Evolutionary conservation across 805 yeast genomes (phyloP), one percentile per base, ranked within the genome.

Genomic region (Starmerella ratchasimensis): DNA sequence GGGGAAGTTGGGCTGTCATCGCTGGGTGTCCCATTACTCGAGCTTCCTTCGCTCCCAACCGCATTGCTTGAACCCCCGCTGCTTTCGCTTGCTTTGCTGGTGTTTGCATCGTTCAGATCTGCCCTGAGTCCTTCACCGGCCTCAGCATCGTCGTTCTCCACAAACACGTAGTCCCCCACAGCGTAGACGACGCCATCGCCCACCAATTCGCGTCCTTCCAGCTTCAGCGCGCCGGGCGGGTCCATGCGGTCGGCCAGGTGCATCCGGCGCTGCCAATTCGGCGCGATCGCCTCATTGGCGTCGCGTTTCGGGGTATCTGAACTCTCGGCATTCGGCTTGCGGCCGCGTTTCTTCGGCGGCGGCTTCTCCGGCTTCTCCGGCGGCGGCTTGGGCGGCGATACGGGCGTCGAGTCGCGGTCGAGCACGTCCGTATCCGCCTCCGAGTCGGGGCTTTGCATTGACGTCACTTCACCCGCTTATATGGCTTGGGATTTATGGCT

Each of bases 221-320:
- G n/a, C n/a, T n/a, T n/a, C 15, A 25, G 27, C 27, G 7, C 25
- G 6, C 14, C 14, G 4, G 34, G 34, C 10, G 34, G 18, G 17
- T 31, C 34, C 31, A 50, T 41, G 22, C 38, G 37, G 36, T 55
- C 58, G 15, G 52, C 42, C 14, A 48, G 39, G 26, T 48, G 50
- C 13, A 45, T 33, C 41, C 44, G 49, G 9, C 55, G 48, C 36
- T 55, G 61, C 58, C 58, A 55, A 31, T 55, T 52, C 39, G 41
- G 17, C 25, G 56, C 49, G 16, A 52, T 36, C 5, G 20, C 28
- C 16, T 32, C 38, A 10, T 25, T 30, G 9, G 37, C 34, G 15
- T 43, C 37, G 16, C 41, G 38, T 16, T 15, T n/a, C 31, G 31
- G 17, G 7, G 15, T 6, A n/a, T n/a, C n/a, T n/a, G n/a, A n/a